Evolutionary conservation across 108 stramenopile species (phyloP), one percentile per base, ranked within the genome.

Genomic region (Skeletonema tropicum): DNA sequence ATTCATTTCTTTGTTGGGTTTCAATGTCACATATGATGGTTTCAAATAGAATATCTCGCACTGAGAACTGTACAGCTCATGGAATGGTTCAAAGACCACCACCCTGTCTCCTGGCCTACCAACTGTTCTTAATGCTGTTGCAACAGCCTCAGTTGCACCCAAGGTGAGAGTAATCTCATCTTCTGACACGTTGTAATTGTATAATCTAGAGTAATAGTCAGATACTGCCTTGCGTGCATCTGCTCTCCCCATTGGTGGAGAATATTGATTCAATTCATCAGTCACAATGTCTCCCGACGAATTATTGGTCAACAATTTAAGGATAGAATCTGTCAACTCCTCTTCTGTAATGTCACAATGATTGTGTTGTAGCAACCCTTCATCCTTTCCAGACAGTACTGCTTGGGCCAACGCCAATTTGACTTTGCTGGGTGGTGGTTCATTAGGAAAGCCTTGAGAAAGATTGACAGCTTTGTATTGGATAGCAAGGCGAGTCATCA

Each of bases 11-110:
- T 80, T 52, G 38, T 46, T 48, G 60, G 74, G 66, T 25, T 57
- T 57, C 41, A 92, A 71, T 12, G 88, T 87, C 10, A 92, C 87
- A 61, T 62, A 89, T 0, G 58, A 59, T 17, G 90, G 87, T 46
- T 86, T 65, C n/a, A 92, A 58, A 49, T 89, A 80, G 60, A 92
- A 92, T 29, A 92, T 86, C 6, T 72, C 63, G 60, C 84, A 84
- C 73, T 92, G 90, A 68, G 72, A 83, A 11, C 88, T 86, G 73
- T 92, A 92, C 9, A 89, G 58, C 69, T 92, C 90, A 68, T 92
- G 90, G 68, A 87, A 92, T 12, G 90, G 90, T 62, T 92, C 87
- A 63, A 92, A 88, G 45, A 92, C 72, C 5, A 88, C 90, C 36
- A 87, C 76, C 45, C 83, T 89, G 68, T 92, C 90, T 10, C 87